Evolutionary conservation across 2,329 filamentous ascomycete genomes (phyloP), one percentile per base, ranked within the genome.

Genomic region (Penicillium oxalicum): DNA sequence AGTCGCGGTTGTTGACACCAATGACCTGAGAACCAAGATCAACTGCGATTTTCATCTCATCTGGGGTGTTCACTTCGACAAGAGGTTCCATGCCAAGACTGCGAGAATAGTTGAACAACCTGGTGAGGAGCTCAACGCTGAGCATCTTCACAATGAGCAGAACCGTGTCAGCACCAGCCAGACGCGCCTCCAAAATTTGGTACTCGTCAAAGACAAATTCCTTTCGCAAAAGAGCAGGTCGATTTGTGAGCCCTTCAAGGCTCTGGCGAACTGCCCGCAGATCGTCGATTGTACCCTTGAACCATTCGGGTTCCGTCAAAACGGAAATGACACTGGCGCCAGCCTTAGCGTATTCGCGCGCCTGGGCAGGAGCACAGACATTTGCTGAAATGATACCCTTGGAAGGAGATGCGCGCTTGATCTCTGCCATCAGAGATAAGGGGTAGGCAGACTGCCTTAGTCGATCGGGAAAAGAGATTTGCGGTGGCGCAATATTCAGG

Each of bases 121-220:
- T 78, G 50, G 83, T 82, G 29, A 98, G 77, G 4, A 87, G 77
- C 27, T 82, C 81, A 26, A 80, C 74, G 51, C 91, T 86, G 9
- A 98, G 81, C 93, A 98, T 98, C 75, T 98, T 98, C 44, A 98
- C 93, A 58, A 98, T 98, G 18, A 98, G 79, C 26, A 98, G 77
- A 13, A 98, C 86, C 0, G 91, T 96, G 69, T 98, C 91, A 6
- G 93, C 93, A 56, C 93, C 93, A 9, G 91, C 90, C 48, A 98
- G 74, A 41, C 94, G 81, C 27, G 91, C 93, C 70, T 98, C 93
- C 5, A 98, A 77, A 46, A 98, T 97, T 69, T 98, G 93, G 65
- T 98, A 98, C 67, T 97, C 90, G 40, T 97, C 91, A 62, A 97
- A 98, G 36, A 98, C 83, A 62, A 98, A 98, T 61, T 98, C 93